Conservation (phyloP, 345 rosid genomes). For the Camelina neglecta region DNA sequence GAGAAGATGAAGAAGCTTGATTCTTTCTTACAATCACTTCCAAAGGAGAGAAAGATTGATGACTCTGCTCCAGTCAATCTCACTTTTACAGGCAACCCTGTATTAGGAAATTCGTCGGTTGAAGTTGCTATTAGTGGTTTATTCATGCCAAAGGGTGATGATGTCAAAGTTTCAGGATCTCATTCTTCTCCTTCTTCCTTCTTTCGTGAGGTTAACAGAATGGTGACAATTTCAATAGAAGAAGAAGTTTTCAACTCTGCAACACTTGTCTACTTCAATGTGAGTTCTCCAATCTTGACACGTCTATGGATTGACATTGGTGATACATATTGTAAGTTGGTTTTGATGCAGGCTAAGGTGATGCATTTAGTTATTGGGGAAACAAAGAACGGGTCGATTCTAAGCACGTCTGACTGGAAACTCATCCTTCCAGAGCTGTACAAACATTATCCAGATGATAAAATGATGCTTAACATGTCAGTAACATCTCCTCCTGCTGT, state of each 20-base stretch:
- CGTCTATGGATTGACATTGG: conserved; percentile 25
- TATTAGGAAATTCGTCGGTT: conserved; percentile 53
- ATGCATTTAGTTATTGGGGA: conserved; percentile 60
- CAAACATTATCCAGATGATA: conserved; percentile 58
- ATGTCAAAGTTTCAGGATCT: conserved; percentile 29
- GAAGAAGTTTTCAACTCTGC: conserved; percentile 68
- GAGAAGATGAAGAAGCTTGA: conserved; percentile 69
- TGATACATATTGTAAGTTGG: conserved; percentile 3
- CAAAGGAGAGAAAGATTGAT: conserved; percentile 55
- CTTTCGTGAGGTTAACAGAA: conserved; percentile 42
- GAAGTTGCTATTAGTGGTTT: conserved; percentile 61
- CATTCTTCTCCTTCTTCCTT: conserved; percentile 30
- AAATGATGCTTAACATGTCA: conserved; percentile 57
- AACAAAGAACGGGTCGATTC: conserved; percentile 53
- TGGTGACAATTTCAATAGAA: conserved; percentile 58
- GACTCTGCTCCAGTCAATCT: conserved; percentile 62
- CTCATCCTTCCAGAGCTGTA: conserved; percentile 64
- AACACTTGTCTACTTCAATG: conserved; percentile 68
- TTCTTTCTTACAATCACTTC: conserved; percentile 64
- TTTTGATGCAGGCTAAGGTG: conserved; percentile 58
- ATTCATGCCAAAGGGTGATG: conserved; percentile 46
- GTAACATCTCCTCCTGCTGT: conserved; percentile 62
- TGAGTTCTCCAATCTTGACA: conserved; percentile 43
- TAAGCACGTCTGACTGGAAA: conserved; percentile 77
- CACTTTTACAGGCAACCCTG: conserved; percentile 61